Percentiles rank a stretch among this genome's conserved stretches.
phyloP scores from a whole-genome alignment of 768 basidiomycete genomes.

The Cystofilobasidium ferigula region DNA sequence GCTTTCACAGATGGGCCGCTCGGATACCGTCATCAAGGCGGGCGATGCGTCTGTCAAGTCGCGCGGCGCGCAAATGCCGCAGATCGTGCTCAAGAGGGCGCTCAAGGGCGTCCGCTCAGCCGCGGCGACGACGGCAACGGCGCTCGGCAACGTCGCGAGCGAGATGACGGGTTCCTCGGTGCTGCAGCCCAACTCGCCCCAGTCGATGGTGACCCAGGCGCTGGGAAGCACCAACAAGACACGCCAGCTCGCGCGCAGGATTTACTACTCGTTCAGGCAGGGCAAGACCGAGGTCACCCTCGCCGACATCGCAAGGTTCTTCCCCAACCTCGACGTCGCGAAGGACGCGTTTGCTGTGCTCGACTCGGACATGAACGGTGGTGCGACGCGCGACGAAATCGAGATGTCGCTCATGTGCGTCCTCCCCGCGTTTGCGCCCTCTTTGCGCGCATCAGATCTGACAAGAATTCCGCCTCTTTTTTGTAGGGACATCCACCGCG shows the following conservation, averaged over 20 bases:
- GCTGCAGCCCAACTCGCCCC: slow-evolving; percentile 60
- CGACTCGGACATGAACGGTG: slow-evolving; percentile 44
- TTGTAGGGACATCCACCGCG: slow-evolving; percentile 64
- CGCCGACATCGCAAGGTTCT: slow-evolving; percentile 61
- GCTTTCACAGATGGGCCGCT: slow-evolving; percentile 42
- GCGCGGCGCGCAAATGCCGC: slow-evolving; percentile 45
- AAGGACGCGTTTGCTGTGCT: slow-evolving; percentile 41
- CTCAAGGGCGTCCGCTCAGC: slow-evolving; percentile 51
- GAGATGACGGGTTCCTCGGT: slow-evolving; percentile 56
- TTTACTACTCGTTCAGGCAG: slow-evolving; percentile 74
- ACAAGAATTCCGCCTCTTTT: slow-evolving; percentile 26
- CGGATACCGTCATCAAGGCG: slow-evolving; percentile 47
- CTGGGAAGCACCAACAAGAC: slow-evolving; percentile 71
- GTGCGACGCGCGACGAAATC: slow-evolving; percentile 47
- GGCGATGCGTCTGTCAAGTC: slow-evolving; percentile 40
- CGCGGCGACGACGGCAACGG: slow-evolving; percentile 38
- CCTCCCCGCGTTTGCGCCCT: slow-evolving; percentile 29
- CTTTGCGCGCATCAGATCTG: not conserved
- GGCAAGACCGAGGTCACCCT: slow-evolving; percentile 52
- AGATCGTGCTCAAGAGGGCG: slow-evolving; percentile 56
- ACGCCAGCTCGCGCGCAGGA: slow-evolving; percentile 65
- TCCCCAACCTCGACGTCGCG: slow-evolving; percentile 56
- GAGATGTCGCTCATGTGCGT: slow-evolving; percentile 53
- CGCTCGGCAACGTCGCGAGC: slow-evolving; percentile 47
- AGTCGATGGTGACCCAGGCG: slow-evolving; percentile 66